Conservation (phyloP, 768 basidiomycete species). For the Clitopilus passeckerianus region DNA sequence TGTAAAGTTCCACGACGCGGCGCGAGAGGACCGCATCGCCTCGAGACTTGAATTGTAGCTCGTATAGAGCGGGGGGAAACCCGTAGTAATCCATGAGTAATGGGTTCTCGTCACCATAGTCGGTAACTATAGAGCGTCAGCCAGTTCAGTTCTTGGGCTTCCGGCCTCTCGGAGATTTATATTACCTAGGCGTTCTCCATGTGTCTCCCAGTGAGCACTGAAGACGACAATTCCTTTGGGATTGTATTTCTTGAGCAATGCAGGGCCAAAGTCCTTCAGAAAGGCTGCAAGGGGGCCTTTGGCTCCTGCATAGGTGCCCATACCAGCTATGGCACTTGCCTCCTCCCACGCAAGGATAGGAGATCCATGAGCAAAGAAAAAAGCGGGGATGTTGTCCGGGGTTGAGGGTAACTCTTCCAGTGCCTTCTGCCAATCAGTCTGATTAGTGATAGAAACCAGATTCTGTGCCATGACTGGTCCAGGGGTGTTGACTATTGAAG, state of each 20-base stretch:
- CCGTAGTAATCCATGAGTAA: constrained; percentile 73
- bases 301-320: constrained; percentile 34
- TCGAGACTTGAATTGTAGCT: constrained; percentile 61
- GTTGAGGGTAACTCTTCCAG: constrained; percentile 51
- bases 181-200: constrained; percentile 50
- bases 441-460: constrained; percentile 26
- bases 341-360: constrained; percentile 42
- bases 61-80: constrained; percentile 54
- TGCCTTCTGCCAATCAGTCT: constrained; percentile 43
- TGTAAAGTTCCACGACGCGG: constrained; percentile 56
- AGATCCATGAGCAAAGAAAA: constrained; percentile 75
- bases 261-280: constrained; percentile 60
- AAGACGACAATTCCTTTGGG: constrained; percentile 80
- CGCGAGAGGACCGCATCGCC: constrained; percentile 56
- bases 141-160: not conserved
- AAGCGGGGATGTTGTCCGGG: constrained; percentile 60
- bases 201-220: constrained; percentile 80
- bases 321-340: constrained; percentile 9
- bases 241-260: constrained; percentile 61
- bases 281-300: constrained; percentile 54
- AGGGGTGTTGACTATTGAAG: not conserved
- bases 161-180: not conserved
- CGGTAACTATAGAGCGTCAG: constrained; percentile 45
- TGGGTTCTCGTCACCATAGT: constrained; percentile 75
- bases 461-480: constrained; percentile 5